These are phyloP conservation scores for Podila epicladia DNA, from an alignment of 192 early-diverging fungal genomes.

Conservation along the genomic window DNA sequence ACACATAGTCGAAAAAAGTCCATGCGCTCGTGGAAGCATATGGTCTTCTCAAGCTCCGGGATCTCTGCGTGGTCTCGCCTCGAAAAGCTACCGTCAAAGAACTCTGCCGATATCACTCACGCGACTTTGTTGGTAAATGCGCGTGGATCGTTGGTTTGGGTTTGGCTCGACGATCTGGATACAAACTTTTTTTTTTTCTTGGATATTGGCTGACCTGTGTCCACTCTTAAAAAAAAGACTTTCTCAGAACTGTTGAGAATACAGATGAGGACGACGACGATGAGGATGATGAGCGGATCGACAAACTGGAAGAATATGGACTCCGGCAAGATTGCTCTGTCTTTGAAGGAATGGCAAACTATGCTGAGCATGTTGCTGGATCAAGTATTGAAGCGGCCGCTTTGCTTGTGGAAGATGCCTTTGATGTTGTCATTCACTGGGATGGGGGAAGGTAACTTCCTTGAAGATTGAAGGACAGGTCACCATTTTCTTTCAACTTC, in stretches of 20 bases:
- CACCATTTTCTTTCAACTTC: background rate
- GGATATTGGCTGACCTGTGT: background rate
- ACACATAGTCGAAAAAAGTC: conserved; percentile 20
- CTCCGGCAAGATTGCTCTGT: conserved; percentile 46
- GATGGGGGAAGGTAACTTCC: conserved; percentile 82
- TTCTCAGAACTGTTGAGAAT: conserved; percentile 13
- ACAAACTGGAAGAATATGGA: conserved; percentile 48
- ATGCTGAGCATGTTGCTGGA: conserved; percentile 44
- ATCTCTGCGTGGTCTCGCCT: conserved; percentile 29
- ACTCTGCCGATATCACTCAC: conserved; percentile 39
- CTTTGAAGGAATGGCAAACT: conserved; percentile 47
- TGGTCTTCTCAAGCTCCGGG: conserved; percentile 12
- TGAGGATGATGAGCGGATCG: background rate
- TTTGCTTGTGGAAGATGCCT: conserved; percentile 36
- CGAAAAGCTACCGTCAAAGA: conserved; percentile 39
- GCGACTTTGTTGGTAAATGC: conserved; percentile 43
- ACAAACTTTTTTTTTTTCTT: background rate
- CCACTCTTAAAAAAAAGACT: background rate
- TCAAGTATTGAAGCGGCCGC: conserved; percentile 46
- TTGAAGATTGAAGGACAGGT: background rate
- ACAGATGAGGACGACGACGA: background rate
- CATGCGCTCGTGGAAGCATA: conserved; percentile 36
- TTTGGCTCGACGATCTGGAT: background rate
- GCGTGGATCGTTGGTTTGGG: background rate
- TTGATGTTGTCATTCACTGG: conserved; percentile 79